These are phyloP conservation scores for Rhizoctonia solani DNA, from an alignment of 1,284 basidiomycete genomes.

Conservation along the genomic window DNA sequence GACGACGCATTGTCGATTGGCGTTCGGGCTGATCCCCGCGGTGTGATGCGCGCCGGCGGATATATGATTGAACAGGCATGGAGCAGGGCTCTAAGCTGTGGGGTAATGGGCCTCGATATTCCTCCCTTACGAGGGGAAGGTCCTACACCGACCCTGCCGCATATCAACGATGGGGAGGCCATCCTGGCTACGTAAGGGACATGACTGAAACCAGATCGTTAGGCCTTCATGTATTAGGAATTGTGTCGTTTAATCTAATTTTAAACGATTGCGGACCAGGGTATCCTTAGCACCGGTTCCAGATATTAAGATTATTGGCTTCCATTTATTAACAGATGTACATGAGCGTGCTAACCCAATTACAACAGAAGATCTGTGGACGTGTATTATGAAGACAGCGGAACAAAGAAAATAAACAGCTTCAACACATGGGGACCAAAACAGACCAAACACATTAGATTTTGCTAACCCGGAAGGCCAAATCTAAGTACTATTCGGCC, in stretches of 20 bases:
- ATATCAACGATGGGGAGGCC: background rate
- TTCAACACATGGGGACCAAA: slow-evolving; percentile 14
- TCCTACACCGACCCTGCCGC: background rate
- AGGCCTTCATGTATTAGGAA: no score
- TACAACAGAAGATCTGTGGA: slow-evolving; percentile 32
- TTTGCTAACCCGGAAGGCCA: background rate
- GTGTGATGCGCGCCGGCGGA: slow-evolving; percentile 82
- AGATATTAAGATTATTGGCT: background rate
- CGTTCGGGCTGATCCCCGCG: slow-evolving; percentile 73
- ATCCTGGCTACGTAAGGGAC: background rate
- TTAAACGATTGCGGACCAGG: no score
- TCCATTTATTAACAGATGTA: slow-evolving; percentile 33
- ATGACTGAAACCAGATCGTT: no score
- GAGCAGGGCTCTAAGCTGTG: slow-evolving; percentile 78
- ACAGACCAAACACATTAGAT: slow-evolving; percentile 27
- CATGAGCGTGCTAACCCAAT: slow-evolving; percentile 25
- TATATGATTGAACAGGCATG: slow-evolving; percentile 83
- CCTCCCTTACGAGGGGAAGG: slow-evolving; percentile 45
- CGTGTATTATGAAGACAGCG: slow-evolving; percentile 29
- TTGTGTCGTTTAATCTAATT: no score
- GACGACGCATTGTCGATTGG: slow-evolving; percentile 74
- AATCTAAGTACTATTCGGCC: slow-evolving; percentile 55
- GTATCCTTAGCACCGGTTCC: no score
- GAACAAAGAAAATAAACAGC: slow-evolving; percentile 29
- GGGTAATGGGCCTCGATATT: slow-evolving; percentile 75